phyloP scores from a whole-genome alignment of 352 stramenopile species.

The Phytophthora fragariaefolia region DNA sequence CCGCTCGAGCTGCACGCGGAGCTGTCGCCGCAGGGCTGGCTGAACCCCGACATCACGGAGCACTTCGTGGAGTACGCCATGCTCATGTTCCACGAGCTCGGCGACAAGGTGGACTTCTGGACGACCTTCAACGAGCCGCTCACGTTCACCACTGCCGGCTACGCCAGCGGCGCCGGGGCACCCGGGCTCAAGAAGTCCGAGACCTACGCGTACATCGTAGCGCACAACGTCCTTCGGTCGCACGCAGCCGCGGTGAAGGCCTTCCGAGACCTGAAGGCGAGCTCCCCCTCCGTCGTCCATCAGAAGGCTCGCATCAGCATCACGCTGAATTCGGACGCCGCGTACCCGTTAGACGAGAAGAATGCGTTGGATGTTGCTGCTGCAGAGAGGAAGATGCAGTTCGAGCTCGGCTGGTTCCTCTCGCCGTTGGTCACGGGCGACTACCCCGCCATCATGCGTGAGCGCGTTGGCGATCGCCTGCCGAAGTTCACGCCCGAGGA shows the following conservation, averaged over 20 bases:
- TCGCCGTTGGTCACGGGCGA: slow-evolving; percentile 91
- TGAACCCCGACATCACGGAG: slow-evolving; percentile 61
- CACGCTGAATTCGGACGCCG: slow-evolving; percentile 85
- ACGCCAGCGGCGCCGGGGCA: slow-evolving; percentile 71
- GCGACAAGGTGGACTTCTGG: slow-evolving; percentile 92
- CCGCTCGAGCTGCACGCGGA: slow-evolving; percentile 87
- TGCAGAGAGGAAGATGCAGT: slow-evolving; percentile 88
- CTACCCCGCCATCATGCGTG: slow-evolving; percentile 92
- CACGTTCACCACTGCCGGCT: slow-evolving; percentile 86
- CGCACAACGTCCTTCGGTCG: slow-evolving; percentile 91
- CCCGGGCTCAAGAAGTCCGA: slow-evolving; percentile 49
- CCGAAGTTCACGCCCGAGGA: slow-evolving; percentile 88
- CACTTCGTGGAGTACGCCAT: slow-evolving; percentile 90
- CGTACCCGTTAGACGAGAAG: slow-evolving; percentile 76
- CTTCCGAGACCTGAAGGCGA: slow-evolving; percentile 82
- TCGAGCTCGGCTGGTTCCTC: slow-evolving; percentile 92
- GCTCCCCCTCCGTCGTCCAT: slow-evolving; percentile 28
- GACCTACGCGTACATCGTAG: slow-evolving; percentile 62
- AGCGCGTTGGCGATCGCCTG: slow-evolving; percentile 79
- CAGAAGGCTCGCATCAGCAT: slow-evolving; percentile 89
- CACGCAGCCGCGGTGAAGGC: slow-evolving; percentile 88
- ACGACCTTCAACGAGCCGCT: slow-evolving; percentile 96
- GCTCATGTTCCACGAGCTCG: slow-evolving; percentile 92
- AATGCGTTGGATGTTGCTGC: slow-evolving; percentile 56
- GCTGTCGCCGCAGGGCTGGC: slow-evolving; percentile 75